These are phyloP conservation scores for Plasmodium yoelii DNA, from an alignment of 169 alveolate species.

Conservation along the genomic window DNA sequence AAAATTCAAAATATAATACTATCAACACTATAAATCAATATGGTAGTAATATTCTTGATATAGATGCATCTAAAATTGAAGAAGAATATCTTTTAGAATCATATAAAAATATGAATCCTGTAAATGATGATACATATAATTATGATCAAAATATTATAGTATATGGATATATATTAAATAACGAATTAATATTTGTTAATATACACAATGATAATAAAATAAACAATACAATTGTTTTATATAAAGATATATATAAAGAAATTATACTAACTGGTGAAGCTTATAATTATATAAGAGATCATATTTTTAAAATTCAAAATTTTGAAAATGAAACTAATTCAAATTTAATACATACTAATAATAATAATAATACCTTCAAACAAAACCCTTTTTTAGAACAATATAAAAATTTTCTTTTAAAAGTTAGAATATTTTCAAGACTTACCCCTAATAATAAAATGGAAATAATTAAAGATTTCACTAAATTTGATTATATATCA, in stretches of 20 bases:
- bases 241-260: constrained; percentile 56
- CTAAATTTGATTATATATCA: constrained; percentile 87
- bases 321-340: constrained; percentile 19
- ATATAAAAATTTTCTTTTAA: constrained; percentile 53
- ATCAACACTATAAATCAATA: too few species aligned
- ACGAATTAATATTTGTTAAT: constrained; percentile 30
- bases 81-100: too few species aligned
- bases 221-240: constrained; percentile 19
- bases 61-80: too few species aligned
- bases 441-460: constrained; percentile 91
- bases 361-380: too few species aligned
- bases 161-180: constrained; percentile 44
- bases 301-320: constrained; percentile 8
- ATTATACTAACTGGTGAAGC: constrained; percentile 73
- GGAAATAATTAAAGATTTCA: constrained; percentile 87
- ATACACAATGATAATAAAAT: constrained; percentile 53
- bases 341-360: background rate
- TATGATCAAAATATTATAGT: constrained; percentile 39
- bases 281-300: constrained; percentile 20
- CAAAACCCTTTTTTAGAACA: background rate
- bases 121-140: too few species aligned
- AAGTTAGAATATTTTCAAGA: constrained; percentile 84
- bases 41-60: too few species aligned
- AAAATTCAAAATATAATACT: too few species aligned
- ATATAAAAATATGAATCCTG: background rate